These are phyloP conservation scores for Neofusicoccum kwambonambiense DNA, from an alignment of 2,329 filamentous ascomycete genomes.

Conservation along the genomic window DNA sequence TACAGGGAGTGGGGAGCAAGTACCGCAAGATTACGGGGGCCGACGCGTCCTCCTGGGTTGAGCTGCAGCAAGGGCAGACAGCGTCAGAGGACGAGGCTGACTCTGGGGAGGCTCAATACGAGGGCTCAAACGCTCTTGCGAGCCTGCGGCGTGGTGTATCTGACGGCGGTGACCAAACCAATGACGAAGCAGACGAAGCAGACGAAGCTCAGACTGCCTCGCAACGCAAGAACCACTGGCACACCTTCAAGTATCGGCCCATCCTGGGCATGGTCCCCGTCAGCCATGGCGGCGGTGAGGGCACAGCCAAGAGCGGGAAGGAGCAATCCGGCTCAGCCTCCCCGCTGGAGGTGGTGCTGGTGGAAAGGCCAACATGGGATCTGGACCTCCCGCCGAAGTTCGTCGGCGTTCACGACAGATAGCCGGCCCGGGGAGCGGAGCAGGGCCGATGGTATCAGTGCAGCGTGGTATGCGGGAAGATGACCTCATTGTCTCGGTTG, in stretches of 20 bases:
- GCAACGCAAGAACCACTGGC: constrained; percentile 57
- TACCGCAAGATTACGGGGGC: constrained; percentile 48
- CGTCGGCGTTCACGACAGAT: constrained; percentile 35
- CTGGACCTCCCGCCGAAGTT: constrained; percentile 71
- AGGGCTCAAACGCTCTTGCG: constrained; percentile 23
- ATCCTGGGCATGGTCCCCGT: constrained; percentile 73
- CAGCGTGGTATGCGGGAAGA: background rate
- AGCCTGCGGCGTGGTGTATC: constrained; percentile 28
- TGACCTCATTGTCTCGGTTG: constrained; percentile 11
- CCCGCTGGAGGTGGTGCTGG: constrained; percentile 75
- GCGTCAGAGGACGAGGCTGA: constrained; percentile 34
- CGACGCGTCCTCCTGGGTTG: constrained; percentile 34
- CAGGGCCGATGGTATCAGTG: background rate
- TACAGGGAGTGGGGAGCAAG: constrained; percentile 47
- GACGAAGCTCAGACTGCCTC: constrained; percentile 22
- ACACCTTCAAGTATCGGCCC: constrained; percentile 91
- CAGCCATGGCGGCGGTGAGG: constrained; percentile 50
- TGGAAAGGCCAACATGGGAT: constrained; percentile 85
- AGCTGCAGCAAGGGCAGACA: constrained; percentile 27
- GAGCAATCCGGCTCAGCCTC: constrained; percentile 26
- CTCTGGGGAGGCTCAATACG: constrained; percentile 40
- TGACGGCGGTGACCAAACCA: constrained; percentile 24
- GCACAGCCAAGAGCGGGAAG: constrained; percentile 25
- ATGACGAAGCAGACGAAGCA: constrained; percentile 19
- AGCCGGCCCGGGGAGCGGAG: background rate